Conservation (phyloP, 768 basidiomycete genomes). For the Galerina marginata region DNA sequence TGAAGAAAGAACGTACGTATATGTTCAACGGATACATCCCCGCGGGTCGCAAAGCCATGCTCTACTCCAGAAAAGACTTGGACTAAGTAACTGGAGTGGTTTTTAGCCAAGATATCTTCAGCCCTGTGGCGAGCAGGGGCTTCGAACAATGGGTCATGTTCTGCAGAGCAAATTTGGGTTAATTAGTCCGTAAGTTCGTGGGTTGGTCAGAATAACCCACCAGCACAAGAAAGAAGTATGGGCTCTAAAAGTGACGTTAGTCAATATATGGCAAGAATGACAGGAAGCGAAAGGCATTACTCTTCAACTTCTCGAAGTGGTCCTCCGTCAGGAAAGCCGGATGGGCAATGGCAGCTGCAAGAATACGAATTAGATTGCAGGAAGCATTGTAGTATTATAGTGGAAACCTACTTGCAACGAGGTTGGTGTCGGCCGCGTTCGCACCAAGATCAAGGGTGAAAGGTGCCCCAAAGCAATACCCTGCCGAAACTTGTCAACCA, state of each 20-base stretch:
- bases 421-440: conserved; percentile 36
- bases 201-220: conserved; percentile 20
- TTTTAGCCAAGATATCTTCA: conserved; percentile 59
- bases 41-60: conserved; percentile 57
- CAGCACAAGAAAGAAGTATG: conserved; percentile 59
- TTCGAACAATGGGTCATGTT: conserved; percentile 60
- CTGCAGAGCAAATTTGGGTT: conserved; percentile 30
- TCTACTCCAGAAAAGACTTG: conserved; percentile 58
- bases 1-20: conserved; percentile 34
- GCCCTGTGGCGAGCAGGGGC: conserved; percentile 55
- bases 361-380: neutral
- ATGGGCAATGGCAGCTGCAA: conserved; percentile 59
- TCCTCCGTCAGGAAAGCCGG: conserved; percentile 55
- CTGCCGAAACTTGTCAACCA: conserved; percentile 33
- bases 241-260: conserved; percentile 44
- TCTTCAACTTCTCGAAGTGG: conserved; percentile 51
- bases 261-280: neutral
- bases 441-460: conserved; percentile 52
- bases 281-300: conserved; percentile 34
- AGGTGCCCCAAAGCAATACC: conserved; percentile 65
- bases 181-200: neutral
- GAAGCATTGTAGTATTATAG: neutral
- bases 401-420: conserved; percentile 47
- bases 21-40: conserved; percentile 46
- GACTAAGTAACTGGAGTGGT: conserved; percentile 57